Evolutionary conservation across 805 yeast genomes (phyloP), one percentile per base, ranked within the genome.

Genomic region (Zygosaccharomyces bisporus): DNA sequence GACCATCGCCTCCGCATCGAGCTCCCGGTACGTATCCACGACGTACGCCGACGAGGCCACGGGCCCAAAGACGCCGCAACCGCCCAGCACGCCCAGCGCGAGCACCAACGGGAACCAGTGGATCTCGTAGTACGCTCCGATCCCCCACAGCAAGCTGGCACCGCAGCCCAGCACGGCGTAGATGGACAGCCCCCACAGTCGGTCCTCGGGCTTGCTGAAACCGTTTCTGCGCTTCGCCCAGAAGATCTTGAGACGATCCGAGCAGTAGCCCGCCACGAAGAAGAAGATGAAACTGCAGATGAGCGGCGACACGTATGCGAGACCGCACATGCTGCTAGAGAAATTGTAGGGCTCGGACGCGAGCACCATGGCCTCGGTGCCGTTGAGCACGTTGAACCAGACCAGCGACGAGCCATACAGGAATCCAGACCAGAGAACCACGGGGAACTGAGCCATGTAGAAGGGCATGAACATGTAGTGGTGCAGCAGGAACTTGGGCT

Each of bases 101-200:
- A 73, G 66, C 30, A 75, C 71, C 4, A 75, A 66, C 2, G 77
- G 76, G 41, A 77, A 67, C 84, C 86, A 81, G 41, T 74, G 75
- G 23, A 74, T 64, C 3, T 67, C 71, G 40, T 73, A 71, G 38
- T 73, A 72, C 0, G 85, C 81, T 8, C 84, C 86, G 34, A 80
- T 73, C 38, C 87, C 87, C 73, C 82, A 79, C 12, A 82, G 65
- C 47, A 80, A 71, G 45, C 79, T 63, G 0, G 83, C 78, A 0
- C 71, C 69, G 1, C 81, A 81, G 4, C 79, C 77, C 6, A 80
- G 52, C 29, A 80, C 61, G 55, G 69, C 65, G 48, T 74, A 75
- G 5, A 72, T 59, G 2, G 64, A 44, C 50, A 76, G 52, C 3
- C 74, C 72, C 79, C 80, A 78, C 13, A 79, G 64, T 49, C 85